These are phyloP conservation scores for Ramalina peruviana DNA, from an alignment of 495 filamentous ascomycete species.

Conservation along the genomic window DNA sequence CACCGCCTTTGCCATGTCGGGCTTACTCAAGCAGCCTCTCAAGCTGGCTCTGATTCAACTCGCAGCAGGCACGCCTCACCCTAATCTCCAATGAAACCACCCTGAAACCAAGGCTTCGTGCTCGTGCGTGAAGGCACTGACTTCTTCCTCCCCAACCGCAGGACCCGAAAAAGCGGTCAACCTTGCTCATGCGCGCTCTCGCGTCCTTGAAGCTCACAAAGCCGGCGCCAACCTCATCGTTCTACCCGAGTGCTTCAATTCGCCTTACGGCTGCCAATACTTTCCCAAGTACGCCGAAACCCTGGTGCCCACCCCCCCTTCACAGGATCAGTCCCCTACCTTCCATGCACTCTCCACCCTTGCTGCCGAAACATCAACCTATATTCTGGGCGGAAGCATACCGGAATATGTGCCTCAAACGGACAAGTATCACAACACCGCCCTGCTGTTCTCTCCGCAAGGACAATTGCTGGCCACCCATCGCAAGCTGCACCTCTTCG, in stretches of 20 bases:
- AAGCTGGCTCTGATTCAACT: constrained; percentile 78
- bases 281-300: constrained; percentile 88
- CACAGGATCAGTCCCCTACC: constrained; percentile 53
- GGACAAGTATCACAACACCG: constrained; percentile 84
- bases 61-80: constrained; percentile 39
- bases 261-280: constrained; percentile 81
- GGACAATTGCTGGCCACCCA: constrained; percentile 74
- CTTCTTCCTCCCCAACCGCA: constrained; percentile 15
- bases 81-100: background rate
- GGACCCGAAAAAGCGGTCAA: constrained; percentile 75
- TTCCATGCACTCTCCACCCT: constrained; percentile 74
- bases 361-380: constrained; percentile 60
- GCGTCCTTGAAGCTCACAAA: constrained; percentile 68
- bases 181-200: constrained; percentile 62
- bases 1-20: constrained; percentile 24
- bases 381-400: constrained; percentile 84
- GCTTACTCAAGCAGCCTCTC: constrained; percentile 53
- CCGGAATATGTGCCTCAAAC: constrained; percentile 54
- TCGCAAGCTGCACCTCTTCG: constrained; percentile 94
- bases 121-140: no score
- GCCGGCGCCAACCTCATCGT: constrained; percentile 53
- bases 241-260: constrained; percentile 88
- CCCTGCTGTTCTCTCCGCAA: constrained; percentile 62
- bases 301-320: constrained; percentile 65
- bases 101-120: background rate